A percentile compares a stretch with the other conserved stretches of the same genome.
Conservation (phyloP, 2,329 filamentous ascomycete species). For the Neoscytalidium dimidiatum region DNA sequence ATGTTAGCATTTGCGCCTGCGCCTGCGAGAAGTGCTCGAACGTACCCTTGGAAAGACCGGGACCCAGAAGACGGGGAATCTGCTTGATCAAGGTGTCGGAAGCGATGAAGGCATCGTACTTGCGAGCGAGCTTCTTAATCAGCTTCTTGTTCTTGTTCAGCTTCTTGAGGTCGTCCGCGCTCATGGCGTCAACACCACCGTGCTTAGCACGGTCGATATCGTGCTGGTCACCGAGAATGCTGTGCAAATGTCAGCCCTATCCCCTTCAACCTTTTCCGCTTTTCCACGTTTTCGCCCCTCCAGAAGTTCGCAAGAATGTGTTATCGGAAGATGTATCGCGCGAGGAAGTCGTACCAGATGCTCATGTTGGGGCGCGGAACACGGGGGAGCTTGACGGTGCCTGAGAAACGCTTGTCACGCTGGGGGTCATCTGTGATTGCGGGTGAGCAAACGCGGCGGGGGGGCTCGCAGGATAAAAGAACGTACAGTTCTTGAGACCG, state of each 20-base stretch:
- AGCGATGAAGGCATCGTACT: constrained; percentile 99
- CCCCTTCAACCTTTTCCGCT: neutral
- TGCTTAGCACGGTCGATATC: constrained; percentile 99
- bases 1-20: constrained; percentile 26
- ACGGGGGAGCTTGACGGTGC: constrained; percentile 92
- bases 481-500: constrained; percentile 47
- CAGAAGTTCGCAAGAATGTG: neutral
- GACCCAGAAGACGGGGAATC: constrained; percentile 98
- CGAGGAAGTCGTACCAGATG: constrained; percentile 62
- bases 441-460: neutral
- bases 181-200: constrained; percentile 98
- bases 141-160: constrained; percentile 99
- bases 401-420: constrained; percentile 99
- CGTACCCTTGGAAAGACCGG: constrained; percentile 94
- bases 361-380: constrained; percentile 89
- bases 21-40: neutral
- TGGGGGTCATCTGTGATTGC: constrained; percentile 63
- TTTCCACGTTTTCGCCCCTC: neutral
- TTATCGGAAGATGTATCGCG: neutral
- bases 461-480: neutral
- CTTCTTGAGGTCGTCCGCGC: constrained; percentile 98
- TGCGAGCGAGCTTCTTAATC: constrained; percentile 99
- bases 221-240: constrained; percentile 89
- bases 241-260: constrained; percentile 37
- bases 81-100: constrained; percentile 99